A percentile compares a stretch with the other conserved stretches of the same genome.
Evolutionary conservation across 1,284 basidiomycete species (phyloP).

Genomic region (Xerocomus minutiporus): DNA sequence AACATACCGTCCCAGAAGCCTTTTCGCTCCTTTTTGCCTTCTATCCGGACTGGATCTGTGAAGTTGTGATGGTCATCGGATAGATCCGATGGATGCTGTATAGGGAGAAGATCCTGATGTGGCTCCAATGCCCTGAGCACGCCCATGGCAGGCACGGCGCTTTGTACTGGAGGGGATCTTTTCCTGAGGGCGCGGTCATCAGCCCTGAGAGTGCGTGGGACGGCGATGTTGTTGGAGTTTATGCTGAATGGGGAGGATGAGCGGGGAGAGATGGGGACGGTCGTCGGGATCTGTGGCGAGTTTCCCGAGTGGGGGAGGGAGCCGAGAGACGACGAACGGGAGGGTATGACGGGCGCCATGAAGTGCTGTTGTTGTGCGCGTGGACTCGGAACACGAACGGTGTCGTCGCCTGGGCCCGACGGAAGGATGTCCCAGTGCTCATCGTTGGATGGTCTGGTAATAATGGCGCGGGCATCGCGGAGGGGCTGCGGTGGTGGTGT

Average conservation of each 20-base stretch:
- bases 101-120: slow-evolving; percentile 25
- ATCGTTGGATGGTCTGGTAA: slow-evolving; percentile 33
- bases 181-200: slow-evolving; percentile 30
- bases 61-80: slow-evolving; percentile 29
- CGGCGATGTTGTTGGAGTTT: slow-evolving; percentile 11
- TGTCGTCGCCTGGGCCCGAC: slow-evolving; percentile 13
- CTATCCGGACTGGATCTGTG: slow-evolving; percentile 29
- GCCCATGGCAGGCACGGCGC: slow-evolving; percentile 41
- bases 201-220: slow-evolving; percentile 13
- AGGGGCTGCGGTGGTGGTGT: slow-evolving; percentile 9
- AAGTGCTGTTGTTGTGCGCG: slow-evolving; percentile 30
- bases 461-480: slow-evolving; percentile 17
- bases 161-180: slow-evolving; percentile 27
- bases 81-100: slow-evolving; percentile 23
- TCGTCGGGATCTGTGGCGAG: slow-evolving; percentile 35
- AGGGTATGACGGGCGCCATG: slow-evolving; percentile 35
- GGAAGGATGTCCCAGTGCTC: slow-evolving; percentile 49
- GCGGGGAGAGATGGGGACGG: slow-evolving; percentile 25
- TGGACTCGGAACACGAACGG: slow-evolving; percentile 22
- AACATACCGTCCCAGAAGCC: slow-evolving; percentile 49
- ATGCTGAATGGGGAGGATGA: slow-evolving; percentile 44
- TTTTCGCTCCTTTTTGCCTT: slow-evolving; percentile 42
- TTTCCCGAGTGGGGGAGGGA: slow-evolving; percentile 38
- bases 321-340: slow-evolving; percentile 44
- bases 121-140: slow-evolving; percentile 60